Evolutionary conservation across 2,329 filamentous ascomycete species (phyloP).

Genomic region (Ceratocystis papillata): DNA sequence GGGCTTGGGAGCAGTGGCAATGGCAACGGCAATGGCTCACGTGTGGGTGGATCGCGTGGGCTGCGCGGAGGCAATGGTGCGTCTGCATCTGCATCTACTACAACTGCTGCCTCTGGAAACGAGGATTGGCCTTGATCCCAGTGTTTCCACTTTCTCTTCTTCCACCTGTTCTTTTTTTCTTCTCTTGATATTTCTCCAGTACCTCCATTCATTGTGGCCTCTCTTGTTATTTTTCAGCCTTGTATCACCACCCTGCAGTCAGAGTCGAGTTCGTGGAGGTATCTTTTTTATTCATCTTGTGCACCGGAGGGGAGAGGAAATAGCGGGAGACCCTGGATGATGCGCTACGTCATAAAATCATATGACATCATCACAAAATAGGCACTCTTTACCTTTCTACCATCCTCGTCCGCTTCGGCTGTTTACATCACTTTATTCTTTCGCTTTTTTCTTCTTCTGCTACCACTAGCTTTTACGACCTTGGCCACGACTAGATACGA

Average conservation of each 20-base stretch:
- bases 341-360: neutral
- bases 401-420: neutral
- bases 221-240: slow-evolving; percentile 17
- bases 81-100: neutral
- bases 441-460: slow-evolving; percentile 25
- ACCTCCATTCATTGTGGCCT: slow-evolving; percentile 9
- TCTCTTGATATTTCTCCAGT: slow-evolving; percentile 24
- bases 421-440: neutral
- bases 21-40: neutral
- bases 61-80: slow-evolving; percentile 6
- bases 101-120: neutral
- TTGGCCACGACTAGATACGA: slow-evolving; percentile 14
- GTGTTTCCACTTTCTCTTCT: slow-evolving; percentile 31
- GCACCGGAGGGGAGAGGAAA: neutral
- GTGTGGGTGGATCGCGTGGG: slow-evolving; percentile 14
- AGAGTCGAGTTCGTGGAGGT: slow-evolving; percentile 25
- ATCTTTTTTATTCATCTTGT: slow-evolving; percentile 25
- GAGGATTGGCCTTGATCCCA: slow-evolving; percentile 32
- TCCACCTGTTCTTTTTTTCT: slow-evolving; percentile 16
- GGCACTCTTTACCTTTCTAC: neutral
- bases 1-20: slow-evolving; percentile 12
- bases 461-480: slow-evolving; percentile 23
- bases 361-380: neutral
- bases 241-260: slow-evolving; percentile 24
- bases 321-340: neutral